Percentiles rank a stretch among this genome's conserved stretches.
Evolutionary conservation across 257 asterid genomes (phyloP).

Genomic region (Vinca minor): DNA sequence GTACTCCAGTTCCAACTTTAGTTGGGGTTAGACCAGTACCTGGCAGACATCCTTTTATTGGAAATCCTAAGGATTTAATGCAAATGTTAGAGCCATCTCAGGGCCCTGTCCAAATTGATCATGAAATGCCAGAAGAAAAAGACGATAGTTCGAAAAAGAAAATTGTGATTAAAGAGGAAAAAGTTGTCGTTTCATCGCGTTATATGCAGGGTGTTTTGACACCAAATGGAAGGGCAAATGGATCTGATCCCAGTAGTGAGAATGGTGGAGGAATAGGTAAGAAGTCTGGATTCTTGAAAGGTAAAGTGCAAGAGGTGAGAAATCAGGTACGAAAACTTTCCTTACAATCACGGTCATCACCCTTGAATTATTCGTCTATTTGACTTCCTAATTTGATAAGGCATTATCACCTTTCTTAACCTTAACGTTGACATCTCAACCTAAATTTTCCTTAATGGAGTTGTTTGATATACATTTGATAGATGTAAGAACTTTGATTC

Average conservation of each 20-base stretch:
- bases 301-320: slow-evolving; percentile 42
- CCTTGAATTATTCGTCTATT: no score
- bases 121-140: slow-evolving; percentile 21
- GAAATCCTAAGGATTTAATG: slow-evolving; percentile 81
- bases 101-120: slow-evolving; percentile 25
- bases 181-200: slow-evolving; percentile 59
- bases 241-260: slow-evolving; percentile 31
- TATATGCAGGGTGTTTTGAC: slow-evolving; percentile 64
- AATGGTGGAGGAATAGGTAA: slow-evolving; percentile 25
- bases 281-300: slow-evolving; percentile 27
- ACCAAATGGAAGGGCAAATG: slow-evolving; percentile 33
- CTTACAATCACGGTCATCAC: no score
- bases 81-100: slow-evolving; percentile 49
- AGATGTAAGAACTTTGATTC: no score
- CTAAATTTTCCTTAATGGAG: no score
- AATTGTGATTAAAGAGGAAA: slow-evolving; percentile 76
- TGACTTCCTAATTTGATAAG: not conserved
- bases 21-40: slow-evolving; percentile 71
- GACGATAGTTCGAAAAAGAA: slow-evolving; percentile 35
- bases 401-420: not conserved
- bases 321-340: slow-evolving; percentile 55
- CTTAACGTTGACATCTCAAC: no score
- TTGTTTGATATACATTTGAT: no score
- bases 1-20: slow-evolving; percentile 60
- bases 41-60: slow-evolving; percentile 68